phyloP scores from a whole-genome alignment of 1,284 basidiomycete species.

The Cerrena zonata region DNA sequence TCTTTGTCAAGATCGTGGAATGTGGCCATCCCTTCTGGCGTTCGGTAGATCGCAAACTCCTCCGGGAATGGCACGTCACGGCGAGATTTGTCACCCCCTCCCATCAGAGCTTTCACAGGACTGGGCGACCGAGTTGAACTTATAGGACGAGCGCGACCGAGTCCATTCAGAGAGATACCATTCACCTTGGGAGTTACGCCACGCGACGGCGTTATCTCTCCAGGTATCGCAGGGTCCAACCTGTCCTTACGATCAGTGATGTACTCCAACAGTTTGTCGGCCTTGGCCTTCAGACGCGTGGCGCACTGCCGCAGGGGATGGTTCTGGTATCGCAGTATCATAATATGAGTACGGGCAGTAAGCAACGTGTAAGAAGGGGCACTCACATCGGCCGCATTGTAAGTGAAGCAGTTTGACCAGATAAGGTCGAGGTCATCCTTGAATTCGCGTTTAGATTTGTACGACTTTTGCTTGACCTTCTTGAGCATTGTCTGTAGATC shows the following conservation, averaged over 20 bases:
- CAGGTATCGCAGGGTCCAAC: slow-evolving; percentile 54
- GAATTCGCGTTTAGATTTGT: slow-evolving; percentile 93
- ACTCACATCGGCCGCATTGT: slow-evolving; percentile 81
- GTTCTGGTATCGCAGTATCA: slow-evolving; percentile 30
- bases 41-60: slow-evolving; percentile 71
- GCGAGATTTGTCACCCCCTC: slow-evolving; percentile 15
- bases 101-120: slow-evolving; percentile 21
- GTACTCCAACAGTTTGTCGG: slow-evolving; percentile 78
- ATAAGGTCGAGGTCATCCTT: slow-evolving; percentile 91
- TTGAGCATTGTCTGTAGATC: slow-evolving; percentile 88
- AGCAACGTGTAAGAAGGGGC: not conserved
- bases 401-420: slow-evolving; percentile 91
- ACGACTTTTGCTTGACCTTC: slow-evolving; percentile 85
- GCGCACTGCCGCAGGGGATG: slow-evolving; percentile 82
- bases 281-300: slow-evolving; percentile 70
- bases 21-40: slow-evolving; percentile 64
- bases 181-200: slow-evolving; percentile 26
- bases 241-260: slow-evolving; percentile 85
- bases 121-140: slow-evolving; percentile 24
- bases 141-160: slow-evolving; percentile 17
- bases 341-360: not conserved
- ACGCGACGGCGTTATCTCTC: slow-evolving; percentile 34
- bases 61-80: slow-evolving; percentile 52
- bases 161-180: slow-evolving; percentile 27
- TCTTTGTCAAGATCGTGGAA: slow-evolving; percentile 56